These are phyloP conservation scores for Tetrahymena elliotti DNA, from an alignment of 73 alveolate genomes.

Conservation along the genomic window DNA sequence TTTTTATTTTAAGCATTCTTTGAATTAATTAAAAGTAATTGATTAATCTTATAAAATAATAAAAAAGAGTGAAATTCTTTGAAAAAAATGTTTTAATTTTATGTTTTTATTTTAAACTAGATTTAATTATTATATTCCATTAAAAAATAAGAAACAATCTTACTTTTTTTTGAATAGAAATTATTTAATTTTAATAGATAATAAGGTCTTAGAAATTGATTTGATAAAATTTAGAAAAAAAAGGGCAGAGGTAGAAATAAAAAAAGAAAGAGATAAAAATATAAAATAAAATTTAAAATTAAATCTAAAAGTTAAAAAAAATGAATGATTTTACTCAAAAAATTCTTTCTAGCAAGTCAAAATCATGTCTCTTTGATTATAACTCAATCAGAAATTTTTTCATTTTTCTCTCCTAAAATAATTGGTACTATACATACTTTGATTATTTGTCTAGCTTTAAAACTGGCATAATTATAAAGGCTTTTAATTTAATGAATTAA, in stretches of 20 bases:
- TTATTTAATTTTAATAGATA: no score
- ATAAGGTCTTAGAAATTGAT: no score
- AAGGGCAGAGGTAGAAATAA: background rate
- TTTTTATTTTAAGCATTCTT: no score
- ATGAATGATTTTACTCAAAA: background rate
- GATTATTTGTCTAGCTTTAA: background rate
- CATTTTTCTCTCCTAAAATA: background rate
- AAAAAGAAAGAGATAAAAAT: background rate
- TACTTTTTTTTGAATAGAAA: no score
- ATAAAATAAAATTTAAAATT: background rate
- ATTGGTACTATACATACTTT: background rate
- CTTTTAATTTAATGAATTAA: background rate
- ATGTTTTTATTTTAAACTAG: no score
- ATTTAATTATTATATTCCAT: no score
- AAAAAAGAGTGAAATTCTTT: no score
- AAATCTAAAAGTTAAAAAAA: background rate
- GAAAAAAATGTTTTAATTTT: no score
- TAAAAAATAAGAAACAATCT: no score
- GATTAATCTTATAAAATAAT: no score
- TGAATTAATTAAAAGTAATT: no score
- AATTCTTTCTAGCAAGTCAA: background rate
- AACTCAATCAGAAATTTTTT: background rate
- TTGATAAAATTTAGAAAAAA: no score
- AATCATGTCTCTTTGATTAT: background rate
- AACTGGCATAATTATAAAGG: background rate